phyloP scores from a whole-genome alignment of 495 filamentous ascomycete genomes.

The Xylaria cubensis region DNA sequence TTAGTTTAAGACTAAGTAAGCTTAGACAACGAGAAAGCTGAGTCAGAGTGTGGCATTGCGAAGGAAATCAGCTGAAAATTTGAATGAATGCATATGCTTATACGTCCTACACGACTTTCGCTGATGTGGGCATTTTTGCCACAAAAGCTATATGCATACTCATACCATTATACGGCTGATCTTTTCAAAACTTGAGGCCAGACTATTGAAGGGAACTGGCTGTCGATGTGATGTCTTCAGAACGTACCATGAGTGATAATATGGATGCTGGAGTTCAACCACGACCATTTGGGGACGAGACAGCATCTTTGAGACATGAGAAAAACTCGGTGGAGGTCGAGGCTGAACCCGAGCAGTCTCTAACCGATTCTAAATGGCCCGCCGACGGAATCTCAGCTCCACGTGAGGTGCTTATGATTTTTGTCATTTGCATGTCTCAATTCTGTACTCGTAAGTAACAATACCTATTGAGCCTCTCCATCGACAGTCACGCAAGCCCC shows the following conservation, averaged over 20 bases:
- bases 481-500: not conserved
- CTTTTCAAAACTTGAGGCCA: not conserved
- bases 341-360: not conserved
- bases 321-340: not conserved
- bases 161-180: not conserved
- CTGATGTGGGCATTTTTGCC: not conserved
- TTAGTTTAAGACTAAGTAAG: not conserved
- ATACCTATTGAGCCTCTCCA: not conserved
- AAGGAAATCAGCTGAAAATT: not conserved
- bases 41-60: not conserved
- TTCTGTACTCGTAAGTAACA: not conserved
- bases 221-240: not conserved
- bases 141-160: not conserved
- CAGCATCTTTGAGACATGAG: not conserved
- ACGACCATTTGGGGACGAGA: not conserved
- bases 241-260: not conserved
- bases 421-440: not conserved
- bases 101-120: not conserved
- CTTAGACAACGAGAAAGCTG: not conserved
- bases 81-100: not conserved
- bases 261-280: not conserved
- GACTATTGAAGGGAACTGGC: not conserved
- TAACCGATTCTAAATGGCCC: not conserved
- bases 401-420: conserved; percentile 1
- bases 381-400: not conserved